Percentiles rank a stretch among this genome's conserved stretches.
phyloP scores from a whole-genome alignment of 371 early-diverging fungal species.

The Mucor saturninus region DNA sequence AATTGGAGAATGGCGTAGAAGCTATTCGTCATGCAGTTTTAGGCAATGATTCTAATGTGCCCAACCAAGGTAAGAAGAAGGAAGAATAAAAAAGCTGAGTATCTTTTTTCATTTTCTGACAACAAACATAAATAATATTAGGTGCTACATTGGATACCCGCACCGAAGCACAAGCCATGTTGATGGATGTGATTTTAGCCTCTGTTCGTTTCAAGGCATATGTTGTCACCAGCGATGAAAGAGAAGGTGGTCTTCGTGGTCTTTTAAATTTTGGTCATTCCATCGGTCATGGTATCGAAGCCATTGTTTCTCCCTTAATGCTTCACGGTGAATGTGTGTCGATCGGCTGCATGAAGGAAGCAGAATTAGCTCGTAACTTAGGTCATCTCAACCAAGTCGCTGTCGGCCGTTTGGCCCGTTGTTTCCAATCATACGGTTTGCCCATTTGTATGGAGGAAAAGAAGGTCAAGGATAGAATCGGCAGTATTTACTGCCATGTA shows the following conservation, averaged over 20 bases:
- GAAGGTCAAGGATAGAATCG: slow-evolving; percentile 67
- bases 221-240: slow-evolving; percentile 95
- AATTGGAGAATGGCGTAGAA: slow-evolving; percentile 86
- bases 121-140: slow-evolving; percentile 7
- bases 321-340: slow-evolving; percentile 97
- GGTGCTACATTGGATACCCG: slow-evolving; percentile 69
- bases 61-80: slow-evolving; percentile 54
- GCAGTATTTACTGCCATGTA: slow-evolving; percentile 71
- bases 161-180: slow-evolving; percentile 65
- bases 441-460: slow-evolving; percentile 87
- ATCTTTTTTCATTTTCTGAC: background rate
- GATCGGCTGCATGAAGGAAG: slow-evolving; percentile 94
- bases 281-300: slow-evolving; percentile 97
- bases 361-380: slow-evolving; percentile 89
- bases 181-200: slow-evolving; percentile 85
- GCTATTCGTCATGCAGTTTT: slow-evolving; percentile 77
- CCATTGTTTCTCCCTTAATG: slow-evolving; percentile 85
- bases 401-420: slow-evolving; percentile 89
- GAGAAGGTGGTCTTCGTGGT: slow-evolving; percentile 94
- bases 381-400: slow-evolving; percentile 87
- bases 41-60: slow-evolving; percentile 46
- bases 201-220: slow-evolving; percentile 93
- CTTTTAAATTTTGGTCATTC: slow-evolving; percentile 97
- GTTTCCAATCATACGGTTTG: slow-evolving; percentile 86
- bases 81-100: background rate